These are phyloP conservation scores for Hyphopichia wangnamkhiaoensis DNA, from an alignment of 1,139 yeast genomes.

Conservation along the genomic window DNA sequence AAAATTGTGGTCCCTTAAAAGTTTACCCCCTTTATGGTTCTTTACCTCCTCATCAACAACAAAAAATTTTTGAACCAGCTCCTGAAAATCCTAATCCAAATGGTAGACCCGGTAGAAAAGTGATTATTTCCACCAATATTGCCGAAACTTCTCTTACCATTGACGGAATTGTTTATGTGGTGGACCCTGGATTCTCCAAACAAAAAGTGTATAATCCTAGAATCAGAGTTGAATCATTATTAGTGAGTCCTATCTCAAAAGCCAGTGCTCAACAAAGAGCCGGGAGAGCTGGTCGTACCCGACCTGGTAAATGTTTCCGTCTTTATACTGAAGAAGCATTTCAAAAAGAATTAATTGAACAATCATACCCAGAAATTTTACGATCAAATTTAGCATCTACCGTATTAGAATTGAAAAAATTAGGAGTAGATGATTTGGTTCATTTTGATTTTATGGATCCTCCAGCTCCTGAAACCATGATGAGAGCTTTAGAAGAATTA, in stretches of 20 bases:
- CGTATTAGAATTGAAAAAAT: constrained; percentile 86
- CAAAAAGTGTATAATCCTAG: constrained; percentile 97
- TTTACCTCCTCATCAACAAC: constrained; percentile 93
- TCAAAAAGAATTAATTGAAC: constrained; percentile 89
- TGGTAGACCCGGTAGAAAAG: constrained; percentile 91
- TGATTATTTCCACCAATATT: constrained; percentile 91
- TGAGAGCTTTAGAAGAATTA: constrained; percentile 95
- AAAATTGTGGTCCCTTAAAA: constrained; percentile 81
- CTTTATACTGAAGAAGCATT: constrained; percentile 96
- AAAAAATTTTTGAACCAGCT: constrained; percentile 88
- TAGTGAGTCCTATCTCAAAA: constrained; percentile 94
- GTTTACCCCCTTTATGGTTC: constrained; percentile 96
- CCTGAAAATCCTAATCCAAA: constrained; percentile 61
- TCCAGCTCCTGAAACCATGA: constrained; percentile 99
- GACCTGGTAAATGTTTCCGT: constrained; percentile 97
- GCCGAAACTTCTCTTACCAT: constrained; percentile 98
- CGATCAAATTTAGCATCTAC: constrained; percentile 90
- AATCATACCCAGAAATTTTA: constrained; percentile 92
- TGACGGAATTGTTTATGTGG: constrained; percentile 96
- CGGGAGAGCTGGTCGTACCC: constrained; percentile 99
- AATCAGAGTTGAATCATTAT: constrained; percentile 88
- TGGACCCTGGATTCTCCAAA: constrained; percentile 96
- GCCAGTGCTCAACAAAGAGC: constrained; percentile 99
- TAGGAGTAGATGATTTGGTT: constrained; percentile 93
- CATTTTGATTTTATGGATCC: constrained; percentile 99